Evolutionary conservation across 306 rosid species (phyloP).

Genomic region (Echinosophora koreensis): DNA sequence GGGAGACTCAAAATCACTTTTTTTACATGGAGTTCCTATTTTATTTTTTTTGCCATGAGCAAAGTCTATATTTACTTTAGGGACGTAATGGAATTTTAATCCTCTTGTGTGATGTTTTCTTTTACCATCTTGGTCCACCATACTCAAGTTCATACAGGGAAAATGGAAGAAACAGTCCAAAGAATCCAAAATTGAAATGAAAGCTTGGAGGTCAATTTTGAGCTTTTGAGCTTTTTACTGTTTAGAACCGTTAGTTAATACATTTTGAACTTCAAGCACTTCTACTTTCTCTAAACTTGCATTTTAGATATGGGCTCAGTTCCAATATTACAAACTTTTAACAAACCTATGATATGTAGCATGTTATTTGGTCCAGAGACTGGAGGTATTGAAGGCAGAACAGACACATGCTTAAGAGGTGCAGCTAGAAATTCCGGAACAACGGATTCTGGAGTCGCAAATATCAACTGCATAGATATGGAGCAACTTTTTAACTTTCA

Average conservation of each 20-base stretch:
- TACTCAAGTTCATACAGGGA: too few relatives aligned
- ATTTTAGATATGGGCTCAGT: not conserved
- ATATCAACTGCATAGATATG: not conserved
- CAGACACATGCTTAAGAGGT: constrained; percentile 3
- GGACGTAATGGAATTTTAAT: too few relatives aligned
- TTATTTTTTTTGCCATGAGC: too few relatives aligned
- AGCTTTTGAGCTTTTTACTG: too few relatives aligned
- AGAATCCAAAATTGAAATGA: too few relatives aligned
- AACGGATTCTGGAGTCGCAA: not conserved
- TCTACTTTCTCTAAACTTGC: not conserved
- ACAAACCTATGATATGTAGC: constrained; percentile 3
- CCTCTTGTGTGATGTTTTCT: too few relatives aligned
- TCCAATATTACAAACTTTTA: not conserved
- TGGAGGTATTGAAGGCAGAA: not conserved
- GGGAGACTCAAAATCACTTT: too few relatives aligned
- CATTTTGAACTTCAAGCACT: not conserved
- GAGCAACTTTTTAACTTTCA: not conserved
- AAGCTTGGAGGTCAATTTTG: too few relatives aligned
- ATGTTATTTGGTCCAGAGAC: constrained; percentile 15
- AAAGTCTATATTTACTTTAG: too few relatives aligned
- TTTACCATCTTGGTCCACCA: too few relatives aligned
- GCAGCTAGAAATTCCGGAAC: not conserved
- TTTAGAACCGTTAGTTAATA: constrained; percentile 1
- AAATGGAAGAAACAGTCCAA: too few relatives aligned
- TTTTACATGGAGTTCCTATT: too few relatives aligned